Evolutionary conservation across 2,329 filamentous ascomycete species (phyloP), one percentile per base, ranked within the genome.

Genomic region (Didymosphaeria variabile): DNA sequence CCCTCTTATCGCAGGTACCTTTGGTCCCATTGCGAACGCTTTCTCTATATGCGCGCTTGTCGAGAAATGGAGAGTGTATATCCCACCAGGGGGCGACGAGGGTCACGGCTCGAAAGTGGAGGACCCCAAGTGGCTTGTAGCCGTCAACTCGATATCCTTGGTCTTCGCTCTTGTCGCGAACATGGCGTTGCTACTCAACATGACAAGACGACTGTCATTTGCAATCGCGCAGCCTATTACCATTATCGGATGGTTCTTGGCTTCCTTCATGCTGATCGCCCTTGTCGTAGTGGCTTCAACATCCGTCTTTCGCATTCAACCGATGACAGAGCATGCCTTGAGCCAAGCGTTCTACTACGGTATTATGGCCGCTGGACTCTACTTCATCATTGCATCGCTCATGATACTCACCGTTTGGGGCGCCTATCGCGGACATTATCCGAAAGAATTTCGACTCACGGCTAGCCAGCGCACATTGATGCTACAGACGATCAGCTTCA

Each of bases 271-370:
- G 1, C 78, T 89, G 32, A 83, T 88, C 31, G 80, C 79, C 4
- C 80, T 87, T 10, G 80, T 87, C 3, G 73, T 79, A 17, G 80
- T 83, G 6, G 81, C 84, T 12, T 81, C 80, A 0, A 79, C 81
- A 8, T 73, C 76, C 2, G 65, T 79, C 12, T 82, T 85, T 58
- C 79, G 77, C 17, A 73, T 83, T 10, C 74, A 77, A 21, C 79
- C 82, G 0, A 75, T 75, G 15, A 59, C 74, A 44, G 73, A 78
- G 12, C 82, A 84, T 64, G 80, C 84, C 1, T 73, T 88, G 26
- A 83, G 84, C 0, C 84, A 86, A 65, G 84, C 85, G 7, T 88
- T 84, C 70, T 89, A 88, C 70, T 88, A 88, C 65, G 86, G 80
- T 1, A 83, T 87, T 55, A 85, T 87, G 58, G 87, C 87, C 5